Evolutionary conservation across 352 stramenopile genomes (phyloP).

Genomic region (Phytopythium kandeliae): DNA sequence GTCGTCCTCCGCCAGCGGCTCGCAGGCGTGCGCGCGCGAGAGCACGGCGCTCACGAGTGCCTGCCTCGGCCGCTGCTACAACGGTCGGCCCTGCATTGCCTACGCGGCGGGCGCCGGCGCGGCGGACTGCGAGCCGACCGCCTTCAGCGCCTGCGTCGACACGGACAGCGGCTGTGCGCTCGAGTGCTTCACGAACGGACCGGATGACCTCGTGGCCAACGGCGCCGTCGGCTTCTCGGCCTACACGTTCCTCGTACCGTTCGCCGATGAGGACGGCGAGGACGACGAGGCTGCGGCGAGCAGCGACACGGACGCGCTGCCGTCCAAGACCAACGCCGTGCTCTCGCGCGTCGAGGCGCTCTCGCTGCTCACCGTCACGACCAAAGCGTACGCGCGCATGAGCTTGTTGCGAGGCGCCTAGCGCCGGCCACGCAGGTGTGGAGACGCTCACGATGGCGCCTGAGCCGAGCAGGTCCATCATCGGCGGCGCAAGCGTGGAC

Average conservation of each 20-base stretch:
- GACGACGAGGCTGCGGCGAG: not conserved
- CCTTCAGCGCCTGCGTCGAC: slow-evolving; percentile 27
- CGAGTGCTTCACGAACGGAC: slow-evolving; percentile 51
- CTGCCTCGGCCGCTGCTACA: slow-evolving; percentile 45
- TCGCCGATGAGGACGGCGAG: slow-evolving; percentile 11
- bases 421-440: no score
- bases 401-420: no score
- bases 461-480: slow-evolving; percentile 21
- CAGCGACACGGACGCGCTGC: slow-evolving; percentile 23
- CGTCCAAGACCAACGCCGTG: slow-evolving; percentile 32
- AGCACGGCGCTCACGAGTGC: slow-evolving; percentile 42
- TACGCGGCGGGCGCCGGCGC: slow-evolving; percentile 16
- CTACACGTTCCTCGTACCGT: slow-evolving; percentile 59
- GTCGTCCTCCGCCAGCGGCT: not conserved
- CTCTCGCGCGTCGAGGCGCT: slow-evolving; percentile 32
- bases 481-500: slow-evolving; percentile 37
- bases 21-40: slow-evolving; percentile 22
- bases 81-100: slow-evolving; percentile 49
- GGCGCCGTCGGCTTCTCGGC: slow-evolving; percentile 47
- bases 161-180: slow-evolving; percentile 35
- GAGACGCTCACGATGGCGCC: not conserved
- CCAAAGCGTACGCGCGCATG: slow-evolving; percentile 15
- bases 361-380: slow-evolving; percentile 19
- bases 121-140: slow-evolving; percentile 4
- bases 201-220: slow-evolving; percentile 37